phyloP scores from a whole-genome alignment of 1,139 yeast species.

The Saccharomyces hybrid region DNA sequence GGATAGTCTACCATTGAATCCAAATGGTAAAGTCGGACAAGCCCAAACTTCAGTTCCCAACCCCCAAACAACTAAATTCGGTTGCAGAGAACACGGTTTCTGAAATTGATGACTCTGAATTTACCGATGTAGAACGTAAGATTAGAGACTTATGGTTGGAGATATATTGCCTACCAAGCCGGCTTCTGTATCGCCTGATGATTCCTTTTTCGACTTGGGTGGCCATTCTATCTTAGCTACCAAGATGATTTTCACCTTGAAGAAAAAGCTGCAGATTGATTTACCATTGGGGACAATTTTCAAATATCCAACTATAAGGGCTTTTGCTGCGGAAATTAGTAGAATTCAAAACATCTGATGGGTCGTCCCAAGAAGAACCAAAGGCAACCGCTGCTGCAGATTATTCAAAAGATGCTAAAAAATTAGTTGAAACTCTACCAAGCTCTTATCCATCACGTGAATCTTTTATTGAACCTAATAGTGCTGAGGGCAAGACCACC shows the following conservation, averaged over 20 bases:
- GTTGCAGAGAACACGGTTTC: conserved; percentile 36
- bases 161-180: conserved; percentile 80
- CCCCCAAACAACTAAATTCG: conserved; percentile 60
- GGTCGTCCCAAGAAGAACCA: conserved; percentile 17
- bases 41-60: conserved; percentile 94
- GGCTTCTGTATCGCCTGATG: conserved; percentile 63
- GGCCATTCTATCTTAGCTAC: conserved; percentile 97
- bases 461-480: conserved; percentile 30
- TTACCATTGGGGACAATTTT: conserved; percentile 86
- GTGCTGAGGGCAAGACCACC: conserved; percentile 31
- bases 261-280: conserved; percentile 69
- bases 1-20: conserved; percentile 81
- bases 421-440: conserved; percentile 44
- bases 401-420: conserved; percentile 70
- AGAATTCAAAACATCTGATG: conserved; percentile 28
- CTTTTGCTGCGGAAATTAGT: conserved; percentile 69
- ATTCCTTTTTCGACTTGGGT: conserved; percentile 93
- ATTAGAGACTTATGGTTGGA: conserved; percentile 80
- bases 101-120: conserved; percentile 43
- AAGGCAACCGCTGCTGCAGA: conserved; percentile 33
- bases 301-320: conserved; percentile 76
- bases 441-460: conserved; percentile 33
- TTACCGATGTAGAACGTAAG: conserved; percentile 57
- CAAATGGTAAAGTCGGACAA: conserved; percentile 98
- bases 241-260: conserved; percentile 86